Evolutionary conservation across 2,329 filamentous ascomycete genomes (phyloP).

Genomic region (Lecanicillium sp.): DNA sequence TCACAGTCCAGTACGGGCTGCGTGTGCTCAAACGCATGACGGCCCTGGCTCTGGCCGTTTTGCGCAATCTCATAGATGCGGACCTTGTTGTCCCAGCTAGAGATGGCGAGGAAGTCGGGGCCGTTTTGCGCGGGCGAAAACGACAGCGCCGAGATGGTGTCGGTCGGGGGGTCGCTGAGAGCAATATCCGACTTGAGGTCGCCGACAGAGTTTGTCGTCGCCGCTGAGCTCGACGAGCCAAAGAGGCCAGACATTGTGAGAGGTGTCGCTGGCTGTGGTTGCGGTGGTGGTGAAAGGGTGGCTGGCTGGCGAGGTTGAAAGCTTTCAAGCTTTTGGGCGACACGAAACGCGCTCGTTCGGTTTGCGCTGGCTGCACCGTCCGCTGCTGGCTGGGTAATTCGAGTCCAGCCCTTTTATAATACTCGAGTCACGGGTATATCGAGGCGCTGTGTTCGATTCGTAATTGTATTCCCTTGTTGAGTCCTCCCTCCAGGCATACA

Average conservation of each 20-base stretch:
- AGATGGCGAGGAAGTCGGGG: constrained; percentile 74
- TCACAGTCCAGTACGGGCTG: constrained; percentile 76
- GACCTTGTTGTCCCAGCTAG: constrained; percentile 97
- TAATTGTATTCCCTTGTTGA: too few species aligned
- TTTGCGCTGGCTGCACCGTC: too few species aligned
- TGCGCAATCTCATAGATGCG: constrained; percentile 87
- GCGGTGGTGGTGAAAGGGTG: constrained; percentile 1
- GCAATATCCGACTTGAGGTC: constrained; percentile 86
- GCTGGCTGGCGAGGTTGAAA: neutral
- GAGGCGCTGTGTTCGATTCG: too few species aligned
- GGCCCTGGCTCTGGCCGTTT: constrained; percentile 73
- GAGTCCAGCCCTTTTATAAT: too few species aligned
- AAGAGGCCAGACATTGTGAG: constrained; percentile 57
- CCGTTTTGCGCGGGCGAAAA: constrained; percentile 60
- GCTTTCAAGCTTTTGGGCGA: neutral
- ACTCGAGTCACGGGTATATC: too few species aligned
- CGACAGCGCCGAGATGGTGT: constrained; percentile 79
- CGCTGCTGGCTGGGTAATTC: too few species aligned
- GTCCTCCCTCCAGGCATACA: neutral
- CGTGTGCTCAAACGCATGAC: constrained; percentile 79
- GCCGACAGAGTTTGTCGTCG: constrained; percentile 67
- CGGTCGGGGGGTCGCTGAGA: constrained; percentile 70
- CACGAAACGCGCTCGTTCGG: too few species aligned
- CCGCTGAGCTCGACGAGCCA: constrained; percentile 40
- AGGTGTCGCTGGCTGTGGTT: constrained; percentile 6